Evolutionary conservation across 2,329 filamentous ascomycete genomes (phyloP).

Genomic region (Colletotrichum agaves): DNA sequence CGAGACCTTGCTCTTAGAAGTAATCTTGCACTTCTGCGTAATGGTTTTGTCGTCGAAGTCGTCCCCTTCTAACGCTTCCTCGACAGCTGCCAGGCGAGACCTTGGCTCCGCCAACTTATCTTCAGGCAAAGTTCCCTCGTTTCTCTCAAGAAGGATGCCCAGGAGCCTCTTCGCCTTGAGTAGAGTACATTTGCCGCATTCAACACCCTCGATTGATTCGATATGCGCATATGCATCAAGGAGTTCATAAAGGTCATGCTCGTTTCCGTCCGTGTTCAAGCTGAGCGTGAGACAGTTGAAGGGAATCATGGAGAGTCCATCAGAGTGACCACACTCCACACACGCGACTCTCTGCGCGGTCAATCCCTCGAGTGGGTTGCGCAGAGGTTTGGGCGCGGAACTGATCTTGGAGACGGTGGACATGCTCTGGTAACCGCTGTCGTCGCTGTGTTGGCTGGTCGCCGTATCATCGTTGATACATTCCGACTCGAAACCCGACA

Average conservation of each 20-base stretch:
- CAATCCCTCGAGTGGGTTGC: conserved; percentile 88
- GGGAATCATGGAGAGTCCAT: conserved; percentile 88
- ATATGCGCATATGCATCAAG: conserved; percentile 86
- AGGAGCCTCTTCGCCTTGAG: conserved; percentile 65
- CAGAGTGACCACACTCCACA: conserved; percentile 84
- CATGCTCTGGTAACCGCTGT: conserved; percentile 66
- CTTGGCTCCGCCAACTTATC: conserved; percentile 62
- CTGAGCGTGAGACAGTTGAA: conserved; percentile 95
- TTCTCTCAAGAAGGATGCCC: conserved; percentile 56
- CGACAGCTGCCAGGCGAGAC: conserved; percentile 72
- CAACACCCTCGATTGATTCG: conserved; percentile 87
- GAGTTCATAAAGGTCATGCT: conserved; percentile 80
- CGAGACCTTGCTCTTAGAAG: conserved; percentile 73
- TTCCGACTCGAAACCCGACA: conserved; percentile 54
- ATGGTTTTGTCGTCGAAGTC: conserved; percentile 80
- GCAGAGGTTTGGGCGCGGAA: conserved; percentile 49
- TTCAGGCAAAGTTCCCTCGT: conserved; percentile 51
- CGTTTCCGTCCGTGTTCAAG: conserved; percentile 69
- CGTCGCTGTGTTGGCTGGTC: conserved; percentile 63
- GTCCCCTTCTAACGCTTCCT: conserved; percentile 79
- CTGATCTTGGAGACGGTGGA: conserved; percentile 49
- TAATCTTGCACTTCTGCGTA: conserved; percentile 72
- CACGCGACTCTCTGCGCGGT: conserved; percentile 91
- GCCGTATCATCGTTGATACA: conserved; percentile 53
- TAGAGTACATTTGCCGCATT: conserved; percentile 92